Evolutionary conservation across 345 rosid genomes (phyloP), one percentile per base, ranked within the genome.

Genomic region (Arabidopsis suecica): DNA sequence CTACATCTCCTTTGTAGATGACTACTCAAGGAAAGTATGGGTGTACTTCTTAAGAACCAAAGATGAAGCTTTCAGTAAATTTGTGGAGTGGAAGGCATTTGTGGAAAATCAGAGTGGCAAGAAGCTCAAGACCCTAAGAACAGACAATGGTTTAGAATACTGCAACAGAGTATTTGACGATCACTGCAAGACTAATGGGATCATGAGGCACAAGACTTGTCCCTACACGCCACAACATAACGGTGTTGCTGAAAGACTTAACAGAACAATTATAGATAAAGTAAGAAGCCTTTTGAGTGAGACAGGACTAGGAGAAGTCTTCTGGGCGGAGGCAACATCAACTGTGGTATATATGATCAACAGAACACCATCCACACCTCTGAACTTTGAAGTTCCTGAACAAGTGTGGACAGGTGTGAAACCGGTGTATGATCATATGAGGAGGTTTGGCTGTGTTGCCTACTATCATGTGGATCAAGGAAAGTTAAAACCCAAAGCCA

Each of bases 301-400:
- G 4, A 41, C n/a, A 11, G n/a, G n/a, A 0, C 6, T 41, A 0
- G 14, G 45, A 0, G 45, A 41, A 4, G 1, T 0, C 0, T 41
- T 41, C 3, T 67, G 33, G 60, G 47, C 59, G 1, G 44, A 67
- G 11, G 32, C 33, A 1, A 6, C 60, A 9, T 6, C 71, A 1
- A 67, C 34, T 1, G 14, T 9, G 7, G 20, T 22, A 0, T 67
- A 49, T 7, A 6, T 49, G n/a, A 53, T 67, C 0, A 67, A 67
- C 4, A 48, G 13, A 2, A 5, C 59, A 4, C 60, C 71, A 16
- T n/a, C 54, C 2, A 10, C 36, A 0, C 33, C 44, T 16, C 0
- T 50, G 1, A 16, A 18, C 0, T 67, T 67, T 4, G 10, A 33
- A 1, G 10, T 67, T 0, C 71, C 33, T 0, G 60, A 67, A 1